Percentiles rank a stretch among this genome's conserved stretches.
These are phyloP conservation scores for Arabidopsis suecica DNA, from an alignment of 345 rosid genomes.

Conservation along the genomic window DNA sequence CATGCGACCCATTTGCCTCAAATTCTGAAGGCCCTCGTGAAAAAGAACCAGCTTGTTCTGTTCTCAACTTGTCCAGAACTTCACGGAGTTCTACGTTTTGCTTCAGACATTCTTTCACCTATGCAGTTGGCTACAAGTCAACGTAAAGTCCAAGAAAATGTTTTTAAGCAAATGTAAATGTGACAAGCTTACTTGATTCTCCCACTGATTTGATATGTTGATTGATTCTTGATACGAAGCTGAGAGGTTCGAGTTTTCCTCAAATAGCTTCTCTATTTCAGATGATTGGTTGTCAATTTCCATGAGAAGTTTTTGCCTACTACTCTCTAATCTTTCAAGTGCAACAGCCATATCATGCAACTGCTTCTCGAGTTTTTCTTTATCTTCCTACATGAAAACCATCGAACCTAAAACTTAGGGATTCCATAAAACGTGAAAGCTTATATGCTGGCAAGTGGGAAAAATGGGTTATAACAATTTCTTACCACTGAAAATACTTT, in stretches of 20 bases:
- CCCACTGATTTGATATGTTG: conserved; percentile 73
- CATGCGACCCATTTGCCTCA: conserved; percentile 43
- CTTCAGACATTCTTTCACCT: conserved; percentile 88
- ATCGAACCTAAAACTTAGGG: conserved; percentile 18
- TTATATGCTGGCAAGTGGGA: conserved; percentile 22
- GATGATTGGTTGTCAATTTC: conserved; percentile 98
- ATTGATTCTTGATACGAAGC: conserved; percentile 77
- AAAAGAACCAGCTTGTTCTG: conserved; percentile 58
- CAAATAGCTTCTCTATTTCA: conserved; percentile 93
- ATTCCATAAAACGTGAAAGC: conserved; percentile 10
- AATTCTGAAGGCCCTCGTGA: conserved; percentile 40
- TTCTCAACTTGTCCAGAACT: conserved; percentile 68
- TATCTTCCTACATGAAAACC: conserved; percentile 68
- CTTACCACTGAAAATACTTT: conserved; percentile 73
- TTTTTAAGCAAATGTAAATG: conserved; percentile 23
- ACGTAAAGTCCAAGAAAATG: conserved; percentile 8
- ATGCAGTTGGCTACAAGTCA: conserved; percentile 32
- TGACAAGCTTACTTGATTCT: conserved; percentile 72
- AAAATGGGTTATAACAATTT: conserved; percentile 5
- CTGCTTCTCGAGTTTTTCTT: conserved; percentile 85
- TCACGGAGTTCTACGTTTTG: conserved; percentile 88
- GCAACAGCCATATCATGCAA: conserved; percentile 95
- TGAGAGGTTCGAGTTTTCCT: conserved; percentile 77
- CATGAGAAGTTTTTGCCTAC: conserved; percentile 93
- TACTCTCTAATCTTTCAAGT: conserved; percentile 89